Evolutionary conservation across 75 land plant genomes (phyloP), one percentile per base, ranked within the genome.

Genomic region (Picea sitchensis): DNA sequence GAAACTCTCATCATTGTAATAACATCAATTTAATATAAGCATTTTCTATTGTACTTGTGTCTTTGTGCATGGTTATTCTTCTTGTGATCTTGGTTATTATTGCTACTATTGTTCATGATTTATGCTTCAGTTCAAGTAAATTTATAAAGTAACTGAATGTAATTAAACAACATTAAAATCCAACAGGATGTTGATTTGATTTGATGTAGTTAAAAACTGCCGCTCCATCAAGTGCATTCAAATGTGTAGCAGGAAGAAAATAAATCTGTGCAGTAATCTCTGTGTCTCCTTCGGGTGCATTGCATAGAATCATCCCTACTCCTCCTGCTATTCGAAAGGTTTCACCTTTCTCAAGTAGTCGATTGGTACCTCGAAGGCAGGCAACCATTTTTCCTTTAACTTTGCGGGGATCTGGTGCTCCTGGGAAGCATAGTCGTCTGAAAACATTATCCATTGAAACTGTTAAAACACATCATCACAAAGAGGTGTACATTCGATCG

Each of bases 191-290:
- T 79, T 13, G 72, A 58, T 69, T 79, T 13, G 72, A 58, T 69
- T 83, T 84, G 62, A 90, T 79, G 82, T 90, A 90, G 6, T 11
- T 0, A 47, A 76, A 80, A 14, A 90, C 31, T 13, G n/a, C 30
- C 0, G 32, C 34, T 9, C 84, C 86, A 76, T 83, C 81, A 0
- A 12, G 2, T 59, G 61, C 71, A 41, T 30, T 56, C 64, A 91
- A 15, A 32, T 82, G 83, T 51, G 59, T 30, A 23, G 96, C 89
- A 0, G 95, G 95, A 26, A 92, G 85, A 47, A 90, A 47, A 59
- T 90, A 87, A 20, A 86, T 75, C 75, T 90, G 90, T 9, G 85
- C 84, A 0, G 61, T 21, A 31, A 93, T 1, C 0, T 80, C 82
- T 6, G 38, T 36, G 20, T 67, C 87, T 59, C 58, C 30, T 0